These are phyloP conservation scores for Puccinellia tenuiflora DNA, from an alignment of 176 grass and related monocot genomes.

Conservation along the genomic window DNA sequence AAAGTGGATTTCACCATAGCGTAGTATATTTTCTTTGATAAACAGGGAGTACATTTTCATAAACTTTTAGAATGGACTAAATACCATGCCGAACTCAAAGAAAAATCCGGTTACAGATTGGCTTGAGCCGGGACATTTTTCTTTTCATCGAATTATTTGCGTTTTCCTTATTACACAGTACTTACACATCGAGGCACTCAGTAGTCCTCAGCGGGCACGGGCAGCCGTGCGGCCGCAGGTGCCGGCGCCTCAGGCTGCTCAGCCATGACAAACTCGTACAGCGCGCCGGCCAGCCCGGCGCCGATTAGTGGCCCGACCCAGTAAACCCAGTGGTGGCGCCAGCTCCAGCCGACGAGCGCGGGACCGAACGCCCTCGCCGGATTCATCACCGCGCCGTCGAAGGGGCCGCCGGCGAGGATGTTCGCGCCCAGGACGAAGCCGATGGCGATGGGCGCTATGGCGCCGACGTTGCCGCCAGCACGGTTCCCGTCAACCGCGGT, in stretches of 20 bases:
- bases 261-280: conserved; percentile 67
- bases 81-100: background rate
- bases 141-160: background rate
- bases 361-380: conserved; percentile 74
- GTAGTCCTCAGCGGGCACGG: conserved; percentile 24
- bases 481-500: conserved; percentile 47
- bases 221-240: background rate
- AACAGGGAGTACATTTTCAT: too few species aligned
- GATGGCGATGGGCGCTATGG: conserved; percentile 61
- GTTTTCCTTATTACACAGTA: background rate
- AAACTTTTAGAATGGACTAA: too few species aligned
- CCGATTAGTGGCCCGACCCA: conserved; percentile 81
- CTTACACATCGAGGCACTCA: background rate
- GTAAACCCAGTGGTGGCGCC: conserved; percentile 83
- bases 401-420: conserved; percentile 70
- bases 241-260: conserved; percentile 26
- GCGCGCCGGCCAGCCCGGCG: conserved; percentile 40
- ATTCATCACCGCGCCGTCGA: conserved; percentile 92
- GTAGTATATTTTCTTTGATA: too few species aligned
- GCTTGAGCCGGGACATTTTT: background rate
- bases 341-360: conserved; percentile 73
- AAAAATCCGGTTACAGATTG: background rate
- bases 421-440: conserved; percentile 76
- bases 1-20: too few species aligned
- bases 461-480: background rate